Conservation (phyloP, 495 filamentous ascomycete genomes). For the Penicillium angulare region DNA sequence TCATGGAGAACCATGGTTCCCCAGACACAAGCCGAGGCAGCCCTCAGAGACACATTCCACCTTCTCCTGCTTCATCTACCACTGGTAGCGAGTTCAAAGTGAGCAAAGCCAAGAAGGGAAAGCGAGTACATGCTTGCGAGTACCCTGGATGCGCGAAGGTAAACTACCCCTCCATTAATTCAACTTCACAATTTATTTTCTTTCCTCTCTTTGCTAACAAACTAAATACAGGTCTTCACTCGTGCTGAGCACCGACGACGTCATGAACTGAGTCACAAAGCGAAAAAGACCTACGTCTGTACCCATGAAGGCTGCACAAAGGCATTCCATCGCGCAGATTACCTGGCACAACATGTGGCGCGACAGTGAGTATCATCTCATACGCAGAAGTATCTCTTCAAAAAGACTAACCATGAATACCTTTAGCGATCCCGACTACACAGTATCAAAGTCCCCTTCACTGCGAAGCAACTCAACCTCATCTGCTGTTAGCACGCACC, state of each 20-base stretch:
- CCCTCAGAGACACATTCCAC: neutral
- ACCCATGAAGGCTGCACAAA: slow-evolving; percentile 69
- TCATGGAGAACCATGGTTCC: neutral
- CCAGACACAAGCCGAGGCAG: neutral
- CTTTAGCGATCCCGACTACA: neutral
- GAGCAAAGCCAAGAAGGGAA: slow-evolving; percentile 80
- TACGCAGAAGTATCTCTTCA: neutral
- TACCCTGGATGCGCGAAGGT: slow-evolving; percentile 63
- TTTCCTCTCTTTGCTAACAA: neutral
- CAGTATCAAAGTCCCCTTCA: neutral
- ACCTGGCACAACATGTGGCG: slow-evolving; percentile 75
- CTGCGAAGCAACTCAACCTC: slow-evolving; percentile 2
- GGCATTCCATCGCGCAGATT: slow-evolving; percentile 76
- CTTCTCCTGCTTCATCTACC: slow-evolving; percentile 50
- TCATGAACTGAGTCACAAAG: slow-evolving; percentile 82
- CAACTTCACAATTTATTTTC: too few relatives aligned
- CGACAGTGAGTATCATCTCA: slow-evolving; percentile 63
- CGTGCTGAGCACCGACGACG: slow-evolving; percentile 82
- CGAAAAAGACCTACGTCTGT: slow-evolving; percentile 64
- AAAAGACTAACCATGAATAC: neutral
- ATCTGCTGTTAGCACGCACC: neutral
- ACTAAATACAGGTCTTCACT: slow-evolving; percentile 62
- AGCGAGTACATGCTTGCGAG: slow-evolving; percentile 74
- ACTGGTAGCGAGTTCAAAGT: slow-evolving; percentile 73
- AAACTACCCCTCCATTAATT: neutral